Evolutionary conservation across 1,284 basidiomycete genomes (phyloP).

Genomic region (Cryptococcus jaspeensis): DNA sequence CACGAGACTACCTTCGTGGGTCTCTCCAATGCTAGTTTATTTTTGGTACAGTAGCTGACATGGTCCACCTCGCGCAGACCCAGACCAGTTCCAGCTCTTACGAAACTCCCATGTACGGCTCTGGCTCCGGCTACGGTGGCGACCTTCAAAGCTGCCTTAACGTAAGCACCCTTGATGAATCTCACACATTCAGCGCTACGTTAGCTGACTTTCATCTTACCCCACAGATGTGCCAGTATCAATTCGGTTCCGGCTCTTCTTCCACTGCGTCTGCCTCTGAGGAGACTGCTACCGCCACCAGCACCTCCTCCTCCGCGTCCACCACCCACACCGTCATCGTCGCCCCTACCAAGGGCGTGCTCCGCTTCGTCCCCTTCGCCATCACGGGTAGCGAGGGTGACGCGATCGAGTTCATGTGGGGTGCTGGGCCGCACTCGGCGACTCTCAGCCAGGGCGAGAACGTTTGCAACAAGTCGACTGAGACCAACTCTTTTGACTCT

Average conservation of each 20-base stretch:
- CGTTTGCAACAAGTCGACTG: slow-evolving; percentile 28
- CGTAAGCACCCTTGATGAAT: slow-evolving; percentile 9
- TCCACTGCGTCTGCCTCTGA: slow-evolving; percentile 1
- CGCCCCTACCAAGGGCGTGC: slow-evolving; percentile 29
- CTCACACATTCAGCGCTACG: too few relatives aligned
- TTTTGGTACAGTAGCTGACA: background rate
- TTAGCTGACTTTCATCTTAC: background rate
- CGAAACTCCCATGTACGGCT: slow-evolving; percentile 16
- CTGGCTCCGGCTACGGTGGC: slow-evolving; percentile 11
- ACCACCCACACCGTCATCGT: slow-evolving; percentile 30
- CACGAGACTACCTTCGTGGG: slow-evolving; percentile 5
- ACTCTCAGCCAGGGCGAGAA: slow-evolving; percentile 25
- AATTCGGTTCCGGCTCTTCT: slow-evolving; percentile 17
- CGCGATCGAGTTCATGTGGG: slow-evolving; percentile 26
- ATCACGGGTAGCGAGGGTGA: slow-evolving; percentile 24
- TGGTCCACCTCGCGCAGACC: background rate
- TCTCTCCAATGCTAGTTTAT: background rate
- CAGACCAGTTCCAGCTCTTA: slow-evolving; percentile 1
- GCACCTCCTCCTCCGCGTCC: background rate
- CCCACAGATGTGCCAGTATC: slow-evolving; percentile 25
- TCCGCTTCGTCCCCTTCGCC: slow-evolving; percentile 33
- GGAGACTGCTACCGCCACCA: background rate
- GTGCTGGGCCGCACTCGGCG: slow-evolving; percentile 29
- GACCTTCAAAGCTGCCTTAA: slow-evolving; percentile 21
- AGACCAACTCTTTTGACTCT: slow-evolving; percentile 24